Base-by-base conservation (phyloP, 345 rosid species). In the Boechera divaricarpa region DNA sequence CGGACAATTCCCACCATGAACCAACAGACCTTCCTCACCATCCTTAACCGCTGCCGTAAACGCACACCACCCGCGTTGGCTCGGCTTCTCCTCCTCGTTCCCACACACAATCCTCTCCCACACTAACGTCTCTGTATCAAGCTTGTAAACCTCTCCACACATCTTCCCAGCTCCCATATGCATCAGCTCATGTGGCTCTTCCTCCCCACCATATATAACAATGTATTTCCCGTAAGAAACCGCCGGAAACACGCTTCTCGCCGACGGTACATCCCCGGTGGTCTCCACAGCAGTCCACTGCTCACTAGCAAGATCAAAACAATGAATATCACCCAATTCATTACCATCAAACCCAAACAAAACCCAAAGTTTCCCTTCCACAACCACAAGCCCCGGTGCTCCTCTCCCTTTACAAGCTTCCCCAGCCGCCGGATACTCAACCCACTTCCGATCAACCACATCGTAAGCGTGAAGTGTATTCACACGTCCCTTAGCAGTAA, bases 141-240 rank as follows among this genome's bases (percentile, higher is more conserved):
- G 29, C 82, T 16, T 69, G 7, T 74, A 79, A 18, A 74, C 55
- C 5, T 79, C 79, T 7, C 55, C 72, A 18, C 41, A 29, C 3
- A 79, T 28, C 21, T 51, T 74, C 61, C 82, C 82, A 52, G 82
- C 79, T 35, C 79, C 82, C 82, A 79, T 74, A 69, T 79, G 82
- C 79, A 74, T 74, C 28, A 74, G 38, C 71, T 67, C 79, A 68
- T 74, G 78, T 2, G 82, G 82, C 76, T 74, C 82, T 16, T 67
- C 74, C 49, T 79, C 82, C 0, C 82, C 82, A 24, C 82, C 82
- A n/a, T 73, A 74, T n/a, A 79, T 74, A 9, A 79, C 62, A 54
- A 79, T 38, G 21, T 74, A 10, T 31, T 67, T 73, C 67, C 82
- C 82, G 0, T 0, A 26, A 7, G 70, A 29, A 51, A 73, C 75